Conservation (phyloP, 2,329 filamentous ascomycete species). For the Macroventuria anomochaeta region DNA sequence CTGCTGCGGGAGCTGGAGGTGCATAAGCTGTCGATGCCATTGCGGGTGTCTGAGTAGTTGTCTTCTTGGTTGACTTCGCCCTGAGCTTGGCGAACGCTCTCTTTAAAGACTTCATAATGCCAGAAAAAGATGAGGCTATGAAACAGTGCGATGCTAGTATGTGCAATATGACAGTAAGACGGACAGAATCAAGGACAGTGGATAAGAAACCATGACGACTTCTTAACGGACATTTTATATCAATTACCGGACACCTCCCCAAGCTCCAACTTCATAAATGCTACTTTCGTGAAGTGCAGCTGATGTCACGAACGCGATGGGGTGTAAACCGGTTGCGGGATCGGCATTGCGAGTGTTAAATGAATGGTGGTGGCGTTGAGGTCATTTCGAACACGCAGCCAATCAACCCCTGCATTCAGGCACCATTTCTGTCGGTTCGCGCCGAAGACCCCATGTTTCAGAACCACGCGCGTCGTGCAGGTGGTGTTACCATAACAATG, state of each 20-base stretch:
- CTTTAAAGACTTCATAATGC: constrained; percentile 36
- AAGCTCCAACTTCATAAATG: constrained; percentile 25
- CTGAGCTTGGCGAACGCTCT: constrained; percentile 37
- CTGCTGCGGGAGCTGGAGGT: constrained; percentile 6
- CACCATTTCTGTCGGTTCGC: constrained; percentile 24
- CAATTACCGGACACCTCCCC: constrained; percentile 12
- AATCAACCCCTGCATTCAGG: constrained; percentile 22
- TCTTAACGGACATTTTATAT: constrained; percentile 27
- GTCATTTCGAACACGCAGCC: constrained; percentile 25
- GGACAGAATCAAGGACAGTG: not conserved
- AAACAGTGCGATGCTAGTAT: constrained; percentile 17
- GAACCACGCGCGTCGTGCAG: constrained; percentile 29
- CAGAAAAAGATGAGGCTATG: constrained; percentile 10
- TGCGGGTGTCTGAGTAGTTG: not conserved
- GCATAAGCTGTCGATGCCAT: not conserved
- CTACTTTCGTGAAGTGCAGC: constrained; percentile 23
- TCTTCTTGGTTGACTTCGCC: constrained; percentile 15
- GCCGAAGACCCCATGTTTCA: constrained; percentile 22
- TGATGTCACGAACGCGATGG: constrained; percentile 43
- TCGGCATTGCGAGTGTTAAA: constrained; percentile 23
- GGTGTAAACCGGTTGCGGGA: constrained; percentile 28
- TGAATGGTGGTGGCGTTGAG: constrained; percentile 22
- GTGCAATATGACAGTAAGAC: not conserved
- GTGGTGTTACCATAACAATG: constrained; percentile 18
- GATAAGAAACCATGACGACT: constrained; percentile 9